Conservation (phyloP, 495 filamentous ascomycete genomes). For the Lineolata rhizophorae region DNA sequence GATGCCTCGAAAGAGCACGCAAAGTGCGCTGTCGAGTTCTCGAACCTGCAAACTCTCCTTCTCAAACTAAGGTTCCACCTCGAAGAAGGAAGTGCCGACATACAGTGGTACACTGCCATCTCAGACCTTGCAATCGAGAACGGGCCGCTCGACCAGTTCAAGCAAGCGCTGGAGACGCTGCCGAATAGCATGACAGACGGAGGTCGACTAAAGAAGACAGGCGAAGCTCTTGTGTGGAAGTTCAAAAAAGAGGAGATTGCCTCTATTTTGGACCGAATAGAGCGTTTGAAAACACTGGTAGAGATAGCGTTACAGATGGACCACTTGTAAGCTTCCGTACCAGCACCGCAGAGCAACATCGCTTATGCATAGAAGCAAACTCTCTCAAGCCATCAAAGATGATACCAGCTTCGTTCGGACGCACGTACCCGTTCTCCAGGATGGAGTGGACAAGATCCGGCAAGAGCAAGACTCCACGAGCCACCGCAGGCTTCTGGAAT, state of each 20-base stretch:
- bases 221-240: slow-evolving; percentile 11
- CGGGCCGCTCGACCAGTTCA: slow-evolving; percentile 13
- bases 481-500: slow-evolving; percentile 2
- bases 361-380: slow-evolving; percentile 6
- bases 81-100: slow-evolving; percentile 7
- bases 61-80: slow-evolving; percentile 8
- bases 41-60: slow-evolving; percentile 11
- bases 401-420: slow-evolving; percentile 2
- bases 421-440: not conserved
- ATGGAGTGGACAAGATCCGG: not conserved
- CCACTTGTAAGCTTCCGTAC: slow-evolving; percentile 17
- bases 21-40: slow-evolving; percentile 8
- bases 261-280: slow-evolving; percentile 11
- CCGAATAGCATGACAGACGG: slow-evolving; percentile 6
- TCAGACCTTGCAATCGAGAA: slow-evolving; percentile 8
- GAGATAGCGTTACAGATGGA: slow-evolving; percentile 13
- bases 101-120: slow-evolving; percentile 9
- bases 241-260: slow-evolving; percentile 12
- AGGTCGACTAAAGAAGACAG: slow-evolving; percentile 7
- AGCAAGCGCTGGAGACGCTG: slow-evolving; percentile 11
- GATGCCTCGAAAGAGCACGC: slow-evolving; percentile 13
- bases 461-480: not conserved
- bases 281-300: slow-evolving; percentile 13
- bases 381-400: slow-evolving; percentile 8
- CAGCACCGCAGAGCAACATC: no score